Percentiles rank a stretch among this genome's conserved stretches.
Conservation (phyloP, 2,329 filamentous ascomycete genomes). For the Ceratocystis alfenasii region DNA sequence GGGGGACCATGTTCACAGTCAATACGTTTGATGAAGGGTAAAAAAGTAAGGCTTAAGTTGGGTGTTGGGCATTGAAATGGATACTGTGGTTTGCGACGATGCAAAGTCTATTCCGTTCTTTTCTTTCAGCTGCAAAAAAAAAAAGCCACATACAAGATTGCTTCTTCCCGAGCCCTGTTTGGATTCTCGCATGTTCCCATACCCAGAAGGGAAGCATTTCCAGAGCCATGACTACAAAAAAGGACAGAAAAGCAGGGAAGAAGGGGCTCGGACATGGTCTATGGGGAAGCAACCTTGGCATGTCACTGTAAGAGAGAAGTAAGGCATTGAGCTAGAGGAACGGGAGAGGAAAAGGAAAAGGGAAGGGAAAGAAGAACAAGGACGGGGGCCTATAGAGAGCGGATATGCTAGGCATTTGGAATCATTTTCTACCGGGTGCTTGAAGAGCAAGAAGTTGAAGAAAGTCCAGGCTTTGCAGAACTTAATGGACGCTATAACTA, state of each 20-base stretch:
- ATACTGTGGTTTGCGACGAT: background rate
- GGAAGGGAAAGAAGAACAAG: background rate
- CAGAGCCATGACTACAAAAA: no score
- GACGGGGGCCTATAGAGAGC: background rate
- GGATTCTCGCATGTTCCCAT: no score
- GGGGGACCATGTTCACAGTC: no score
- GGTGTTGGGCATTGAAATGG: background rate
- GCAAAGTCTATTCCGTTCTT: background rate
- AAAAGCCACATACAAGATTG: background rate
- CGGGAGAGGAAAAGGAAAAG: background rate
- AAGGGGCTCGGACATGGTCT: no score
- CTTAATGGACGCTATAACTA: background rate
- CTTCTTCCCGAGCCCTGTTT: background rate
- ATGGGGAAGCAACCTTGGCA: background rate
- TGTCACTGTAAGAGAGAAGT: background rate
- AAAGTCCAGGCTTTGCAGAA: background rate
- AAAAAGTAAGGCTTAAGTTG: no score
- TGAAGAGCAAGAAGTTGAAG: background rate
- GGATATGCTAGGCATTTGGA: background rate
- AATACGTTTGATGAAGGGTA: background rate
- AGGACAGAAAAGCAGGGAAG: no score
- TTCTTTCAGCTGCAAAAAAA: background rate
- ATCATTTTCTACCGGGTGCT: background rate
- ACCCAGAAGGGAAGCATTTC: no score
- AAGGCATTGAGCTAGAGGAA: background rate